phyloP scores from a whole-genome alignment of 1,284 basidiomycete genomes.

The Baeospora myosura region DNA sequence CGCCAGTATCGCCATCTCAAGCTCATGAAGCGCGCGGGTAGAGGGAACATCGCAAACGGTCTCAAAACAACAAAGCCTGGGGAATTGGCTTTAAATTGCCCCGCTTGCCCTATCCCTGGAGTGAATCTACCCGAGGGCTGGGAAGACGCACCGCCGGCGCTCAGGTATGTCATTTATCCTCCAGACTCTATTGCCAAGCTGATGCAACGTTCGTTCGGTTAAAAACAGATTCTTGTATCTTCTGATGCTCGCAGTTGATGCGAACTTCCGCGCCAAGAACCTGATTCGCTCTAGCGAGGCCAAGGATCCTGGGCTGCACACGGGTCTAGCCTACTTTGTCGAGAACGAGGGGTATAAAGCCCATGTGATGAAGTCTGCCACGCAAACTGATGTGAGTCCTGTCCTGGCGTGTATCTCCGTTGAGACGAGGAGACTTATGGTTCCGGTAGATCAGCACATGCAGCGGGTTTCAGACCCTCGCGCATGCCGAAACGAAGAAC shows the following conservation, averaged over 20 bases:
- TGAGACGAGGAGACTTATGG: neutral
- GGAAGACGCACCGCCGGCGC: neutral
- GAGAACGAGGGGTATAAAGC: conserved; percentile 10
- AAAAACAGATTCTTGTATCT: conserved; percentile 13
- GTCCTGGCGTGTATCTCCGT: neutral
- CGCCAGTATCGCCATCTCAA: conserved; percentile 9
- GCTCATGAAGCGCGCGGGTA: conserved; percentile 12
- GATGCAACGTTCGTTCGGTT: conserved; percentile 4
- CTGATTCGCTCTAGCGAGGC: conserved; percentile 9
- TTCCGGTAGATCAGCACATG: conserved; percentile 1
- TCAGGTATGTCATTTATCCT: conserved; percentile 1
- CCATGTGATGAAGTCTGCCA: conserved; percentile 9
- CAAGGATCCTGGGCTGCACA: conserved; percentile 13
- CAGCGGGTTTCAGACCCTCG: conserved; percentile 12
- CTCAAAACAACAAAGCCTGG: conserved; percentile 5
- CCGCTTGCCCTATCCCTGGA: conserved; percentile 10
- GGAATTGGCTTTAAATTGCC: conserved; percentile 9
- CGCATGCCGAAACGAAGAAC: conserved; percentile 12
- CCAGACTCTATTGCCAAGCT: conserved; percentile 6
- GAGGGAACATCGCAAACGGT: neutral
- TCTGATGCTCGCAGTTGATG: conserved; percentile 17
- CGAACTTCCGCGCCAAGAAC: conserved; percentile 17
- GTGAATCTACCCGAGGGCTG: conserved; percentile 13
- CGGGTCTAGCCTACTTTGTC: conserved; percentile 18
- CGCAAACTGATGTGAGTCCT: conserved; percentile 9